A percentile compares a stretch with the other conserved stretches of the same genome.
Evolutionary conservation across 805 yeast species (phyloP).

Genomic region (Wickerhamia fluorescens): DNA sequence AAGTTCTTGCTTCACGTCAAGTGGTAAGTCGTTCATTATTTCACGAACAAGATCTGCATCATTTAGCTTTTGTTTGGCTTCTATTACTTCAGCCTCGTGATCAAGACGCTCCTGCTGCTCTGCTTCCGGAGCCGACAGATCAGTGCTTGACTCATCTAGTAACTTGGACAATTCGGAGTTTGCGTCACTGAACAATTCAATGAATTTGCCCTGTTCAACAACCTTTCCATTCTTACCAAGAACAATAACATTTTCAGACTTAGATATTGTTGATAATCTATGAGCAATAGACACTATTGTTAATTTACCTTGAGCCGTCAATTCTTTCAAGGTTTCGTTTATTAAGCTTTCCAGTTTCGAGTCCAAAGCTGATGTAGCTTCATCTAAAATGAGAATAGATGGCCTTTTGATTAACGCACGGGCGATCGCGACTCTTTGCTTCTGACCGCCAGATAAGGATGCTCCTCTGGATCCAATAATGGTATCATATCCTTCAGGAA

Average conservation of each 20-base stretch:
- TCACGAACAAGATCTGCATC: slow-evolving; percentile 20
- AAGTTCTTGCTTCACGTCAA: too few species aligned
- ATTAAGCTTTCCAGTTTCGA: slow-evolving; percentile 41
- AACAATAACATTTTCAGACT: slow-evolving; percentile 37
- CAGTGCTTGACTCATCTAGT: slow-evolving; percentile 27
- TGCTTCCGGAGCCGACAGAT: slow-evolving; percentile 16
- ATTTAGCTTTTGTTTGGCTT: slow-evolving; percentile 10
- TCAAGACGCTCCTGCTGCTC: slow-evolving; percentile 19
- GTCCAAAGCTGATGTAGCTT: slow-evolving; percentile 62
- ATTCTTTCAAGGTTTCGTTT: slow-evolving; percentile 33
- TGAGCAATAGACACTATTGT: slow-evolving; percentile 41
- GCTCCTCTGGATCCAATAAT: slow-evolving; percentile 51
- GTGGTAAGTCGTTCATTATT: slow-evolving; percentile 31
- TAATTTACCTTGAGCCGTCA: slow-evolving; percentile 32
- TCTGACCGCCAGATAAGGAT: slow-evolving; percentile 66
- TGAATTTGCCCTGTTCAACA: slow-evolving; percentile 34
- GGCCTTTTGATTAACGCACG: slow-evolving; percentile 66
- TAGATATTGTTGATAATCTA: slow-evolving; percentile 38
- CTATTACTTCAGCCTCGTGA: slow-evolving; percentile 18
- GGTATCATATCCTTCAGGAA: slow-evolving; percentile 58
- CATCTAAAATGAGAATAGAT: slow-evolving; percentile 56
- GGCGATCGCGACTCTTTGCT: slow-evolving; percentile 72
- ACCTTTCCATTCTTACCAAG: slow-evolving; percentile 36
- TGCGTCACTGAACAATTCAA: slow-evolving; percentile 33
- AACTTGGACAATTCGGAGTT: slow-evolving; percentile 35